Evolutionary conservation across 805 yeast genomes (phyloP).

Genomic region (Suhomyces sp.): DNA sequence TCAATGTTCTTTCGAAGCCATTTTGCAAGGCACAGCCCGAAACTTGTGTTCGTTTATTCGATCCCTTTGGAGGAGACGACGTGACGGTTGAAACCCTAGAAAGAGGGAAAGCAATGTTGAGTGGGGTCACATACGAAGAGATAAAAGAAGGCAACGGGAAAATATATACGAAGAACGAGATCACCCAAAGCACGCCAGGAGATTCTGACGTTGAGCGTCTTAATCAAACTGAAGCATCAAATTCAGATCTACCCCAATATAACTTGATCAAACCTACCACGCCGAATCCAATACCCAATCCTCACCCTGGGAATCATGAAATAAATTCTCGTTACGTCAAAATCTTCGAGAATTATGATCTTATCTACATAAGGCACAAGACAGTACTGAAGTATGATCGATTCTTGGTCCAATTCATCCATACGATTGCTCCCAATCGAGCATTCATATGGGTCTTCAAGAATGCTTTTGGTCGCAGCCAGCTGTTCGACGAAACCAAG

Average conservation of each 20-base stretch:
- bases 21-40: conserved; percentile 16
- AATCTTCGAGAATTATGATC: conserved; percentile 14
- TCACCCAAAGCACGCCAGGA: no score
- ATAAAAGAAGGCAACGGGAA: no score
- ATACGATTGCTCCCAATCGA: conserved; percentile 1
- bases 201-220: no score
- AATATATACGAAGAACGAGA: no score
- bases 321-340: neutral
- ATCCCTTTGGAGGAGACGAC: no score
- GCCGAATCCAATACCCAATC: no score
- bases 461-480: conserved; percentile 3
- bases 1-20: conserved; percentile 13
- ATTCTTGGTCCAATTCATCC: neutral
- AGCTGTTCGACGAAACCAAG: conserved; percentile 2
- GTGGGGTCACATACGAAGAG: no score
- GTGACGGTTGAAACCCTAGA: no score
- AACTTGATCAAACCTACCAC: no score
- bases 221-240: no score
- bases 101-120: no score
- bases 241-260: no score
- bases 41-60: conserved; percentile 4
- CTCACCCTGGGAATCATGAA: conserved; percentile 4
- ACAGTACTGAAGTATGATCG: conserved; percentile 5
- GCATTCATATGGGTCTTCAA: conserved; percentile 10
- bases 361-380: conserved; percentile 17